Base-by-base conservation (phyloP, 768 basidiomycete species). In the Favolaschia claudopus region DNA sequence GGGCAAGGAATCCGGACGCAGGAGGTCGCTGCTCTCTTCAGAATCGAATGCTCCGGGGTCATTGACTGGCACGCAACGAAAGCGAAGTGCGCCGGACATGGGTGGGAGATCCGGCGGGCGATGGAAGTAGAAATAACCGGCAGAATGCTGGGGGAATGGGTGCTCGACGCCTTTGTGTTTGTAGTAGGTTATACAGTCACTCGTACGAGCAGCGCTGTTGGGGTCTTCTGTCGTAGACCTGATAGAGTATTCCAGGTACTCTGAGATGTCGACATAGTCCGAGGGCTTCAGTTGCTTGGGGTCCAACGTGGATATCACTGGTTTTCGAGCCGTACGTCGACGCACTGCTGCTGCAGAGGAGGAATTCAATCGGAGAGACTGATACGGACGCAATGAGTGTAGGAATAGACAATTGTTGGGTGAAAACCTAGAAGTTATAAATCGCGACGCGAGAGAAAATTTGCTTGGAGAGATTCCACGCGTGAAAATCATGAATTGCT, bases 101-200 rank as follows among this genome's bases (percentile, higher is more conserved):
- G 20, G 28, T 2, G 58, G 48, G 1, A 37, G 40, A 7, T 47
- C 24, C 27, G 37, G 9, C 13, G 57, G 57, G 4, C 34, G 45
- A 27, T 60, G 28, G 34, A 47, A 64, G 20, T 64, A 64, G 17
- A 64, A 53, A 47, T 55, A 64, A 5, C 62, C 62, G 2, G 48
- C n/a, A 15, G 62, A 52, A 4, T 47, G 46, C 2, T 48, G 62
- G 4, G 62, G 62, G 14, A 52, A 64, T 22, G 15, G 12, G 5
- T 7, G 31, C 4, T 19, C 1, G 0, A 47, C 33, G 2, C 36
- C 38, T 10, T 51, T 50, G 24, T 8, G 17, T 15, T 40, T 33
- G 28, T 31, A 40, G 38, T 63, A 63, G 7, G 8, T 20, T 8
- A 55, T n/a, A 24, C 8, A 20, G 29, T n/a, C 34, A 31, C n/a